Evolutionary conservation across 129 eudicot genomes (phyloP), one percentile per base, ranked within the genome.

Genomic region (Helichrysum umbraculigerum): DNA sequence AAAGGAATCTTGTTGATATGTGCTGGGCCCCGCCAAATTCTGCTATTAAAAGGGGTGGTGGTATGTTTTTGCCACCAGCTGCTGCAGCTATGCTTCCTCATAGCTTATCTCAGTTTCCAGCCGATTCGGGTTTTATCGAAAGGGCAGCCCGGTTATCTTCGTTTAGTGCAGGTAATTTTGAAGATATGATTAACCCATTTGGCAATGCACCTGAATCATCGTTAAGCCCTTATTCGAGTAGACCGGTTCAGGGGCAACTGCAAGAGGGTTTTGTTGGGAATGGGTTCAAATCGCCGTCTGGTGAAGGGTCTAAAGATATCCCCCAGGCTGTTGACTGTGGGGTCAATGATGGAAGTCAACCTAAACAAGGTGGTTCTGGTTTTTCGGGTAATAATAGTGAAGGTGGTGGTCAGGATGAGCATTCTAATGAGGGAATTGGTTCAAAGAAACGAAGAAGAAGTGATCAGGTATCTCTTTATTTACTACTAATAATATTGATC

Each of bases 51-150:
- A 47, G 79, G 15, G 88, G 88, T 12, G 80, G 84, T 20, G 35
- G 67, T 22, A 21, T 85, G 78, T 79, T 85, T 66, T 47, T 88
- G 56, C 90, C 89, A 50, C 71, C 83, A 11, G 20, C 78, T 85
- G 78, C 84, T 74, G 56, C 91, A 33, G 73, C 85, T 50, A 66
- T 86, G 79, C 77, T 88, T 77, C 89, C 91, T 50, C 88, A 79
- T 34, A 81, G 81, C 51, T 87, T 85, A 57, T 85, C 91, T 68
- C 90, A 94, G 16, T 84, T 87, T 86, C 93, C 97, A 1, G 82
- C 91, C 6, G 96, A 91, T 82, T 87, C 86, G 19, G 98, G 78
- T 44, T 91, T 94, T 73, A 87, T 91, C 37, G 98, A 94, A 68
- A 74, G 89, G 80, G 97, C 96, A 58, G 93, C 90, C 1, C 72